Evolutionary conservation across 345 rosid species (phyloP).

Genomic region (Eucalyptus sideroxylon): DNA sequence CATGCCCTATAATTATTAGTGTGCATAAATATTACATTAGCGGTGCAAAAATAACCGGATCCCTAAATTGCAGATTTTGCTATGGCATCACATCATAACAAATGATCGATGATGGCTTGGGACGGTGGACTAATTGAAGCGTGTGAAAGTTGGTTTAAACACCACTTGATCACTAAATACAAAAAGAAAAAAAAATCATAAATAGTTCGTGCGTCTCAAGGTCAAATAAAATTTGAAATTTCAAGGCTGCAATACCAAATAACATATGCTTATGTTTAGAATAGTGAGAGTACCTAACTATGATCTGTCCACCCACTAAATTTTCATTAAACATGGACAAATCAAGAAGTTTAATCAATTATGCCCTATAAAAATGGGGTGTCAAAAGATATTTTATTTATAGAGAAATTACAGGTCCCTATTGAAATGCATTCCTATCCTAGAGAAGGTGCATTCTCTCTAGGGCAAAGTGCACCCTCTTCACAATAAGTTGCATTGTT

Average conservation of each 20-base stretch:
- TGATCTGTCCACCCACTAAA: neutral
- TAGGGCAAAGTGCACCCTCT: too few species aligned
- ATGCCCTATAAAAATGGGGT: too few species aligned
- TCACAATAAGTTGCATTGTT: too few species aligned
- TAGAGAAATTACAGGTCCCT: too few species aligned
- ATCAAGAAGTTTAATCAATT: neutral
- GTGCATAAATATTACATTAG: neutral
- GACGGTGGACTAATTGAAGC: neutral
- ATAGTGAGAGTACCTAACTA: neutral
- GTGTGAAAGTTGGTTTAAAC: neutral
- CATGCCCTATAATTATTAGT: neutral
- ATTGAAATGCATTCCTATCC: too few species aligned
- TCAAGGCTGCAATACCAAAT: neutral
- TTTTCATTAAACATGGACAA: neutral
- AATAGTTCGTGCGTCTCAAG: neutral
- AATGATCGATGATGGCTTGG: neutral
- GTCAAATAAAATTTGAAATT: neutral
- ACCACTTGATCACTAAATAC: neutral
- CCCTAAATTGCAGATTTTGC: neutral
- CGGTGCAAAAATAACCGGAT: accelerated
- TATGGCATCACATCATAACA: neutral
- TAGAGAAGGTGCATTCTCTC: too few species aligned
- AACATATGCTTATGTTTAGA: neutral
- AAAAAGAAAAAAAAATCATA: neutral
- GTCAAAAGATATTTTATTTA: too few species aligned